These are phyloP conservation scores for Euphorbia schlechtendalii DNA, from an alignment of 441 rosid species.

Conservation along the genomic window DNA sequence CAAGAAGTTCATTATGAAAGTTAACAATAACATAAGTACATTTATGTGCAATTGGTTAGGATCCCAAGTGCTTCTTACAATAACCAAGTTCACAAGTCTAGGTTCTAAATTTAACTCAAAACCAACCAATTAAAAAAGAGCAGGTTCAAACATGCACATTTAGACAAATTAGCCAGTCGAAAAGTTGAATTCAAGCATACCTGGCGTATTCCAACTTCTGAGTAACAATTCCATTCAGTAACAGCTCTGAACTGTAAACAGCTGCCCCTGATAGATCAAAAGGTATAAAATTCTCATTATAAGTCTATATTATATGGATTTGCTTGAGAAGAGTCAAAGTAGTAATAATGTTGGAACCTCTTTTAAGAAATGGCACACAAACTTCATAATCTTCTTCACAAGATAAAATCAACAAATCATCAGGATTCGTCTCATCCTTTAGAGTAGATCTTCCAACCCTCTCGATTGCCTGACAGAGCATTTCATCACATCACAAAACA, in stretches of 20 bases:
- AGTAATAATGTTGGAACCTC: conserved; percentile 33
- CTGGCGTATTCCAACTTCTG: conserved; percentile 77
- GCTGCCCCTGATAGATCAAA: conserved; percentile 42
- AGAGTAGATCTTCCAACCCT: conserved; percentile 50
- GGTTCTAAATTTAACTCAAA: neutral
- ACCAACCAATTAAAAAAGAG: neutral
- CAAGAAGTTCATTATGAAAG: conserved; percentile 12
- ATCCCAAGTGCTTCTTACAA: neutral
- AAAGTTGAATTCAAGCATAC: conserved; percentile 23
- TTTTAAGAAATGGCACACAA: conserved; percentile 57
- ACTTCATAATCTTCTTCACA: conserved; percentile 63
- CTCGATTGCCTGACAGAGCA: conserved; percentile 53
- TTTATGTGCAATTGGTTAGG: neutral
- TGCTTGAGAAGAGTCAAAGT: neutral
- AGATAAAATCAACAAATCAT: conserved; percentile 61
- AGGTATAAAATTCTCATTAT: neutral
- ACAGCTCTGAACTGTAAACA: conserved; percentile 72
- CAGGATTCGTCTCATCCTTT: conserved; percentile 40
- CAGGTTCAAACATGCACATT: neutral
- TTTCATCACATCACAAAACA: conserved; percentile 7
- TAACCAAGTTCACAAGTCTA: neutral
- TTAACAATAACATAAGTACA: neutral
- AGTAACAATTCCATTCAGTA: conserved; percentile 73
- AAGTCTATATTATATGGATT: neutral
- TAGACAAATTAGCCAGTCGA: neutral